Evolutionary conservation across 2,329 filamentous ascomycete species (phyloP).

Genomic region (Trichoderma semiorbis): DNA sequence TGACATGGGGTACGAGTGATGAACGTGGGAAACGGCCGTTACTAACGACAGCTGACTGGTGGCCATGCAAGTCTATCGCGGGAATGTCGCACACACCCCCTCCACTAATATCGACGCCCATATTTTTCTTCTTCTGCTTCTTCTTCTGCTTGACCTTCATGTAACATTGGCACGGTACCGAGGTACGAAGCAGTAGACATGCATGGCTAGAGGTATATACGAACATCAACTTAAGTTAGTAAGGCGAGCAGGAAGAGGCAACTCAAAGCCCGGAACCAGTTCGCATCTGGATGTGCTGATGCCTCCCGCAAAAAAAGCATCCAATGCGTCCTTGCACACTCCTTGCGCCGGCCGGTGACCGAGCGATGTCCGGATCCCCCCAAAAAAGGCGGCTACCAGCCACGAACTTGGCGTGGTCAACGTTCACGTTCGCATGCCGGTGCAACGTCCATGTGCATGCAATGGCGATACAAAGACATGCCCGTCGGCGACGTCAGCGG

Average conservation of each 20-base stretch:
- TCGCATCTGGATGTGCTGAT: neutral
- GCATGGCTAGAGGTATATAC: neutral
- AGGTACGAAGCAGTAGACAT: neutral
- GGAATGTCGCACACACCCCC: constrained; percentile 16
- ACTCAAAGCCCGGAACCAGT: neutral
- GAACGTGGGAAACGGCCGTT: constrained; percentile 6
- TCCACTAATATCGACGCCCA: constrained; percentile 1
- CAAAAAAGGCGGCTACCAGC: neutral
- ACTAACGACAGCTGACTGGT: constrained; percentile 15
- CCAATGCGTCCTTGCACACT: neutral
- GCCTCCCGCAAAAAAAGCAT: neutral
- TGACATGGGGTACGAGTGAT: constrained; percentile 2
- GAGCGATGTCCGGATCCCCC: neutral
- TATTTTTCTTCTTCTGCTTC: neutral
- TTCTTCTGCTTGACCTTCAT: neutral
- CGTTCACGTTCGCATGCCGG: neutral
- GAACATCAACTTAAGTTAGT: neutral
- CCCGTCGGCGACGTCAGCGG: constrained; percentile 6
- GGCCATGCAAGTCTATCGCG: constrained; percentile 13
- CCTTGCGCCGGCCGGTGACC: constrained; percentile 4
- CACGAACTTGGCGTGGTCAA: neutral
- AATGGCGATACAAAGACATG: neutral
- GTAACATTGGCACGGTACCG: neutral
- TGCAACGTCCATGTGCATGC: neutral
- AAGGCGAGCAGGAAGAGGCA: neutral